Base-by-base conservation (phyloP, 352 stramenopile species). In the Globisporangium uncinulatum region DNA sequence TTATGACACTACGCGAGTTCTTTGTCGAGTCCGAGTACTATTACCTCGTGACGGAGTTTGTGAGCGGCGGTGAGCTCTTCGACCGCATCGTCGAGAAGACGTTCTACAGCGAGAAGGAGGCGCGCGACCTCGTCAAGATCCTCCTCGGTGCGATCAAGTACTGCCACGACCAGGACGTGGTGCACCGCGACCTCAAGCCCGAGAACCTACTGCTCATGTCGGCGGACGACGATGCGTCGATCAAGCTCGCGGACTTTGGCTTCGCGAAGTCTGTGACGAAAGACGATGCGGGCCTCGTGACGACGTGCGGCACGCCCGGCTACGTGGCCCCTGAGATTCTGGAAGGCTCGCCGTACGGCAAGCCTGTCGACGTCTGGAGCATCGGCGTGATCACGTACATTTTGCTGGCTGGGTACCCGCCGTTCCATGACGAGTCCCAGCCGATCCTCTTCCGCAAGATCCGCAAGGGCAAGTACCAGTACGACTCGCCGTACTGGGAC, bases 381-480 rank as follows among this genome's bases (percentile, higher is more conserved):
- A 91, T 98, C 41, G 94, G 94, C 44, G 73, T 95, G 31, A 92
- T 93, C 65, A 93, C 83, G 24, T 95, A 92, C 72, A 92, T 92
- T 37, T 48, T 95, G 48, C 65, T 95, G 11, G 90, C 76, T 32
- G 86, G 86, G 0, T 94, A 94, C 61, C 82, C 83, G 0, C 86
- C 86, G 24, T 96, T 96, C 68, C 77, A 98, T 61, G 94, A 98
- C 69, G 92, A 97, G 48, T 98, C 97, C 59, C 89, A 98, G 63
- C 69, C 87, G 4, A 73, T 93, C 36, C 71, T 99, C 41, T 99
- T 94, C 66, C 73, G 75, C 50, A 90, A 91, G 66, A 95, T 96
- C 64, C 69, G 76, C n/a, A 83, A 82, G 59, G 86, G 87, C 44
- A 83, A 92, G 49, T 95, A 83, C 64, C 82, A 95, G 55, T 96